These are phyloP conservation scores for Phaffomyces opuntiae DNA, from an alignment of 805 yeast genomes.

Conservation along the genomic window DNA sequence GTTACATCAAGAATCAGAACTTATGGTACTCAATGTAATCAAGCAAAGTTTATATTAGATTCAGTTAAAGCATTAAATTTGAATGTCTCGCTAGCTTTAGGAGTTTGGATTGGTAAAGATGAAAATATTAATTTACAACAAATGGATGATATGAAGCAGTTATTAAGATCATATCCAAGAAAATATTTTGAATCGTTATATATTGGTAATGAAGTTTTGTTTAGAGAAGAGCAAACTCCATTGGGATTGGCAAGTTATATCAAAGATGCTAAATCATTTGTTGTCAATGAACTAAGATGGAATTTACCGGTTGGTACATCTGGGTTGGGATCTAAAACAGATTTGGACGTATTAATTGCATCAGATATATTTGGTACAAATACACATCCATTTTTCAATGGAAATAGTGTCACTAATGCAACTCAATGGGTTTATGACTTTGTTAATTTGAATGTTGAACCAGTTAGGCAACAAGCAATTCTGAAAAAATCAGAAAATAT, in stretches of 20 bases:
- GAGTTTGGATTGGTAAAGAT: slow-evolving; percentile 54
- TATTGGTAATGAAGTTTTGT: slow-evolving; percentile 59
- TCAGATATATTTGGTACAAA: slow-evolving; percentile 59
- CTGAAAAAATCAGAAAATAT: slow-evolving; percentile 7
- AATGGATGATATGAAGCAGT: slow-evolving; percentile 34
- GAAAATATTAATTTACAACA: slow-evolving; percentile 39
- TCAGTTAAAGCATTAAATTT: slow-evolving; percentile 44
- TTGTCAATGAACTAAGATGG: slow-evolving; percentile 27
- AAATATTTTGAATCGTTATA: slow-evolving; percentile 41
- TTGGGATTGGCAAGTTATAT: slow-evolving; percentile 35
- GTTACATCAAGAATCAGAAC: slow-evolving; percentile 52
- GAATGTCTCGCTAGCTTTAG: slow-evolving; percentile 51
- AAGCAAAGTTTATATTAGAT: slow-evolving; percentile 43
- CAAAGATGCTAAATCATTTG: slow-evolving; percentile 31
- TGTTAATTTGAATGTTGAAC: slow-evolving; percentile 36
- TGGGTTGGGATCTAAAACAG: slow-evolving; percentile 46
- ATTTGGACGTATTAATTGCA: slow-evolving; percentile 29
- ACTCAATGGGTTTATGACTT: slow-evolving; percentile 48
- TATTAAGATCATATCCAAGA: slow-evolving; percentile 38
- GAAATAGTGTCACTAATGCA: slow-evolving; percentile 40
- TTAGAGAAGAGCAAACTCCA: slow-evolving; percentile 40
- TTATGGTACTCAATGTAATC: slow-evolving; percentile 58
- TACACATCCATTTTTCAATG: slow-evolving; percentile 64
- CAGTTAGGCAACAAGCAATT: slow-evolving; percentile 24
- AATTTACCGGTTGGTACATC: slow-evolving; percentile 55